Base-by-base conservation (phyloP, 2,329 filamentous ascomycete genomes). In the Cadophora malorum region DNA sequence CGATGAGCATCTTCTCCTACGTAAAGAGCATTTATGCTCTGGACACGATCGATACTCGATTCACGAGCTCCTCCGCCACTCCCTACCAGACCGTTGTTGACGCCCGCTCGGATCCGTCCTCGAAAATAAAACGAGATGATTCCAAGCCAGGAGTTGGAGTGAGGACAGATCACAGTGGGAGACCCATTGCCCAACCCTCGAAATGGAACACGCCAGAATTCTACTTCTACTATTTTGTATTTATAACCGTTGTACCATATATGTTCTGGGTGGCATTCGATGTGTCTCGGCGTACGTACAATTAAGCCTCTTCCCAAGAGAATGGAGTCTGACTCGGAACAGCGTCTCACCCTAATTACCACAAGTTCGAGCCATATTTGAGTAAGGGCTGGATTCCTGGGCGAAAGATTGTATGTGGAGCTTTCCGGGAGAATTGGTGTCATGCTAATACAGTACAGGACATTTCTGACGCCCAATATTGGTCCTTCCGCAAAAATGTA, bases 211-310 rank as follows among this genome's bases (percentile, higher is more conserved):
- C 94, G 0, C 85, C 86, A 2, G 96, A 99, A 80, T 98, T 96
- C 81, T 91, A 88, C 78, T 74, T 94, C 64, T 98, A 99, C 82
- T 91, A 90, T 73, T 59, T 91, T 23, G 80, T 92, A 72, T 87
- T 97, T 74, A 70, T 85, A 35, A 77, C 87, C 6, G 84, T 83
- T 65, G 84, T 98, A 31, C 93, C 93, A 9, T 86, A 89, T 75
- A 99, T 99, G 94, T 93, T 97, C 80, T 97, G 93, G 83, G 84
- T 90, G n/a, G 90, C 91, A 10, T 92, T 94, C 73, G 88, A 92
- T 80, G 93, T 97, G 56, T 99, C 96, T 28, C 87, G 90, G 80
- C 86, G 94, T 94, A 80, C 67, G 84, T 83, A 73, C 64, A 47
- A 28, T 19, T n/a, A 47, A 4, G 19, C n/a, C 38, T 53, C 56